A percentile compares a stretch with the other conserved stretches of the same genome.
These are phyloP conservation scores for Colletotrichum tropicicola DNA, from an alignment of 2,329 filamentous ascomycete species.

Conservation along the genomic window DNA sequence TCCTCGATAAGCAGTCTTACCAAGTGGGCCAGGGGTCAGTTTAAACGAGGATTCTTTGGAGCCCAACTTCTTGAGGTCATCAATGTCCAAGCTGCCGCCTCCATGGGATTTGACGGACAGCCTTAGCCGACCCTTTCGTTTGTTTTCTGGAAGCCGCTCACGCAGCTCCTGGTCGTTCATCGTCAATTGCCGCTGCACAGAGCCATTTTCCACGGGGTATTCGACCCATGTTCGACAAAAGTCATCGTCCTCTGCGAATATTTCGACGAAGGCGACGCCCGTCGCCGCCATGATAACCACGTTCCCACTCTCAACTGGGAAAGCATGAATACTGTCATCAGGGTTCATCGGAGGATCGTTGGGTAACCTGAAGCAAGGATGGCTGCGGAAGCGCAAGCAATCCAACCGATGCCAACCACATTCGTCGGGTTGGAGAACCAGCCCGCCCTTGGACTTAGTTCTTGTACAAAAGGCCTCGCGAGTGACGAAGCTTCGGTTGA, in stretches of 20 bases:
- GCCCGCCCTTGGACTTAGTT: slow-evolving; percentile 82
- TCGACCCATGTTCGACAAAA: slow-evolving; percentile 85
- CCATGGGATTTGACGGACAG: slow-evolving; percentile 81
- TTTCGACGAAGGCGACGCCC: slow-evolving; percentile 86
- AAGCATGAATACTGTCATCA: slow-evolving; percentile 86
- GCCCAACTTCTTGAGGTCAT: slow-evolving; percentile 77
- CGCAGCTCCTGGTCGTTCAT: slow-evolving; percentile 81
- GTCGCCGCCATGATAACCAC: slow-evolving; percentile 81
- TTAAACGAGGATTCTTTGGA: slow-evolving; percentile 80
- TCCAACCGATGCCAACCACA: slow-evolving; percentile 93
- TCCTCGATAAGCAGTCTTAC: slow-evolving; percentile 79
- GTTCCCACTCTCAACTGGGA: slow-evolving; percentile 81
- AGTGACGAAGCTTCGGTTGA: slow-evolving; percentile 85
- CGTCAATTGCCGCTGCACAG: slow-evolving; percentile 75
- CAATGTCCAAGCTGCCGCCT: slow-evolving; percentile 77
- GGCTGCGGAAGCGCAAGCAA: slow-evolving; percentile 85
- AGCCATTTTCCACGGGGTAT: slow-evolving; percentile 70
- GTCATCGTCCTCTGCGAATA: slow-evolving; percentile 82
- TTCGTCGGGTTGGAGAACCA: slow-evolving; percentile 81
- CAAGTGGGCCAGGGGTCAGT: slow-evolving; percentile 68
- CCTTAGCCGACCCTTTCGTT: slow-evolving; percentile 75
- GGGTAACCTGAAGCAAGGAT: slow-evolving; percentile 88
- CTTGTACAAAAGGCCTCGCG: slow-evolving; percentile 88
- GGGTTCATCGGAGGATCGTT: slow-evolving; percentile 71
- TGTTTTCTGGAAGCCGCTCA: slow-evolving; percentile 74